Base-by-base conservation (phyloP, 768 basidiomycete species). In the Thelephora ganbajun region DNA sequence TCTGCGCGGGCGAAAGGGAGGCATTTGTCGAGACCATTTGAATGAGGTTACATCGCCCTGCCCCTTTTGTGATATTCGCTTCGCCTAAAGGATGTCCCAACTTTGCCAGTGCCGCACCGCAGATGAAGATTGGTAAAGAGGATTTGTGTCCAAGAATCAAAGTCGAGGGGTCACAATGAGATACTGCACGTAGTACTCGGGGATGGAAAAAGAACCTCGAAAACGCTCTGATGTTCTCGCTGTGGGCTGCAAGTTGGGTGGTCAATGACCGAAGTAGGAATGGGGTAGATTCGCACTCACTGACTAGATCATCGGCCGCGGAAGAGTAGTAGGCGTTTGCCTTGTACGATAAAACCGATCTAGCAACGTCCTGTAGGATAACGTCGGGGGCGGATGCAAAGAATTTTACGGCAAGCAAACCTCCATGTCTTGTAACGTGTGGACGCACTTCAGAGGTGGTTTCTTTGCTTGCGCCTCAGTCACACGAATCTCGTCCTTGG, bases 51-150 rank as follows among this genome's bases (percentile, higher is more conserved):
- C 73, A 72, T 50, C 68, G 65, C 19, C 71, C 76, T 11, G 80
- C 79, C 6, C 78, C 89, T 47, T 70, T 72, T 1, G 84, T 82
- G 49, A 93, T 77, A 61, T 92, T 93, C 23, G 72, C 66, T 66
- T 96, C 91, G 14, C 90, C 91, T n/a, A 77, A 65, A 11, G 91
- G 91, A 60, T 97, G 91, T 0, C 91, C 92, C 0, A 93, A 68
- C 49, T 77, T 77, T n/a, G 86, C 86, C 35, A 86, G 73, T 18
- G 87, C 90, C 14, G 90, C 83, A 30, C 82, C 87, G 44, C 78
- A 79, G 44, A 88, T 82, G 58, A 88, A 91, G 5, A 96, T 68
- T 0, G 92, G 92, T 44, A 94, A 73, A 1, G 76, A 72, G 18
- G 79, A 77, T 44, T 67, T 68, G 60, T 73, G 79, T 12, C 88